phyloP scores from a whole-genome alignment of 2,329 filamentous ascomycete genomes.

The Cordyceps javanica region DNA sequence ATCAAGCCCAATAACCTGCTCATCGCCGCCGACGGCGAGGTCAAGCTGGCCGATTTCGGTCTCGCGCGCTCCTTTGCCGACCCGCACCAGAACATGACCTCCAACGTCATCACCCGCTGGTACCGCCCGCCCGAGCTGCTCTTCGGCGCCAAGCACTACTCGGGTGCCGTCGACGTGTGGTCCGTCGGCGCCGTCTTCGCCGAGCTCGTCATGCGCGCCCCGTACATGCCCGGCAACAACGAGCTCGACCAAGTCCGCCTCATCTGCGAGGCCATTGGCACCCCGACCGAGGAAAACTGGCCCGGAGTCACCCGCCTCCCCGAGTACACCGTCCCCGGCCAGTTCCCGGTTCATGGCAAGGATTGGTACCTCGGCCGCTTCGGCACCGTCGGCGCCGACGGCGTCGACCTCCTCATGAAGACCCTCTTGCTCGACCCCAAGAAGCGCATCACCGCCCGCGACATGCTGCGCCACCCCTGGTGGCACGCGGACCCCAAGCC shows the following conservation, averaged over 20 bases:
- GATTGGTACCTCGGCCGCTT: constrained; percentile 74
- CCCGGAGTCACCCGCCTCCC: constrained; percentile 78
- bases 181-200: constrained; percentile 89
- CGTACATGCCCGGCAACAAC: constrained; percentile 76
- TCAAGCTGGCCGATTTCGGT: constrained; percentile 97
- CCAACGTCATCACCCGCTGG: constrained; percentile 94
- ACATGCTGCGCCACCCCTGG: constrained; percentile 77
- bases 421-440: constrained; percentile 84
- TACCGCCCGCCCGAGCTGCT: constrained; percentile 92
- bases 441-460: constrained; percentile 69
- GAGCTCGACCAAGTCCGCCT: constrained; percentile 82
- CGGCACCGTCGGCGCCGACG: constrained; percentile 70
- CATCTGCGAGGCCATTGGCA: constrained; percentile 81
- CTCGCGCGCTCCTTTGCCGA: constrained; percentile 86
- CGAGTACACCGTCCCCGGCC: constrained; percentile 68
- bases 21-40: constrained; percentile 84
- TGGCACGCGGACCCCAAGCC: constrained; percentile 81
- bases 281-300: constrained; percentile 92
- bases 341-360: constrained; percentile 56
- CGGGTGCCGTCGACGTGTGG: constrained; percentile 89
- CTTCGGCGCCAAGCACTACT: constrained; percentile 84
- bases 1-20: constrained; percentile 99
- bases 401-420: constrained; percentile 80
- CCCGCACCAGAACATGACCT: constrained; percentile 82
- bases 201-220: constrained; percentile 76